Conservation (phyloP, 441 rosid genomes). For the Eutrema salsugineum region DNA sequence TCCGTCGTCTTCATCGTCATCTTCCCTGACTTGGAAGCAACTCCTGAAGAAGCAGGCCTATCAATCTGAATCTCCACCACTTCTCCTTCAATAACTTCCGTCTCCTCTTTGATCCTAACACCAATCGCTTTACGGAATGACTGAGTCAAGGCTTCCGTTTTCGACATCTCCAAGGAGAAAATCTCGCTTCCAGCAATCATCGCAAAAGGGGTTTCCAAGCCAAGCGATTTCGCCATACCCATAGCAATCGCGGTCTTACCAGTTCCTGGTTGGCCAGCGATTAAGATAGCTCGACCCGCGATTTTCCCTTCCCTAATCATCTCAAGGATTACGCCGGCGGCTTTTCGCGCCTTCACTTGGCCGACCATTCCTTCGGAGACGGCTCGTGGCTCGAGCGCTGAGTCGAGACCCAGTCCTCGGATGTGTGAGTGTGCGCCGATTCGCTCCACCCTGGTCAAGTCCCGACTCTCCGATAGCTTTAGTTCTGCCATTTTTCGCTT, state of each 20-base stretch:
- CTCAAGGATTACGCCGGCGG: slow-evolving; percentile 86
- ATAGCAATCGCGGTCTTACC: slow-evolving; percentile 96
- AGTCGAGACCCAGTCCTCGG: slow-evolving; percentile 85
- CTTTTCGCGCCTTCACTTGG: slow-evolving; percentile 78
- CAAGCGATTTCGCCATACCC: slow-evolving; percentile 98
- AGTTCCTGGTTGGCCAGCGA: slow-evolving; percentile 94
- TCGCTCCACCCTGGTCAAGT: slow-evolving; percentile 85
- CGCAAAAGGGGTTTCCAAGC: slow-evolving; percentile 92
- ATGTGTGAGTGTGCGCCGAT: slow-evolving; percentile 95
- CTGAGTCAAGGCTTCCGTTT: slow-evolving; percentile 86
- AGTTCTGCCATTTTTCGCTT: slow-evolving; percentile 58
- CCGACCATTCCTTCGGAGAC: slow-evolving; percentile 83
- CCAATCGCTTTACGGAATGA: slow-evolving; percentile 80
- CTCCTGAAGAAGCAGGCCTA: slow-evolving; percentile 76
- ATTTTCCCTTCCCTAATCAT: slow-evolving; percentile 90
- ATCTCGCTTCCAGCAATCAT: slow-evolving; percentile 87
- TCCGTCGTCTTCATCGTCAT: slow-evolving; percentile 90
- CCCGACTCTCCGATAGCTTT: slow-evolving; percentile 68
- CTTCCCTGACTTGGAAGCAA: slow-evolving; percentile 82
- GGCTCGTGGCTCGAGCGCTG: slow-evolving; percentile 73
- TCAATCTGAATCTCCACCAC: slow-evolving; percentile 91
- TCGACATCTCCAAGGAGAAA: slow-evolving; percentile 91
- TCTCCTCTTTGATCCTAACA: slow-evolving; percentile 86
- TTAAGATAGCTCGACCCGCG: slow-evolving; percentile 87
- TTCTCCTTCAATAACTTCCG: slow-evolving; percentile 85